phyloP scores from a whole-genome alignment of 495 filamentous ascomycete genomes.

The Annulohypoxylon bovei region DNA sequence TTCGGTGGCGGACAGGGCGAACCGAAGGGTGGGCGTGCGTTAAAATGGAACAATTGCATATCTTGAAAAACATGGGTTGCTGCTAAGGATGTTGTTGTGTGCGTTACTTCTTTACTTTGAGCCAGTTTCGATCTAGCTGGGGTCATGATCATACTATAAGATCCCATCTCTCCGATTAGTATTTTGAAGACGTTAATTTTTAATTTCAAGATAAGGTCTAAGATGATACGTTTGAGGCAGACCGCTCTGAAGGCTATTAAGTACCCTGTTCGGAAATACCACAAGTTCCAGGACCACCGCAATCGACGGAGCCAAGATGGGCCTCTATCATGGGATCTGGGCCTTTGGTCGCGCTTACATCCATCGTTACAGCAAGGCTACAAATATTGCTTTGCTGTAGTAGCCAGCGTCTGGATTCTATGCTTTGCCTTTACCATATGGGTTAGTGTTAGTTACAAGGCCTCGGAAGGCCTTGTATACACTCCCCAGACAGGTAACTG shows the following conservation, averaged over 20 bases:
- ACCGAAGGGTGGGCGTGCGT: no score
- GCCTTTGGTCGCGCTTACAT: background rate
- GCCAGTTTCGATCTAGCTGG: no score
- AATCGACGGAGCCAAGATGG: background rate
- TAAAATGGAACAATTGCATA: no score
- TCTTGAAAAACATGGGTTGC: no score
- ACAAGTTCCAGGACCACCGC: background rate
- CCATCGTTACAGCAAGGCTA: background rate
- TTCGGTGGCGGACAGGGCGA: no score
- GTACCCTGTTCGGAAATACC: background rate
- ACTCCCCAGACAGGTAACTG: background rate
- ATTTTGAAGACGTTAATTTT: no score
- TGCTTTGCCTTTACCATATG: background rate
- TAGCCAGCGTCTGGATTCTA: background rate
- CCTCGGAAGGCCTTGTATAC: background rate
- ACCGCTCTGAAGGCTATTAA: background rate
- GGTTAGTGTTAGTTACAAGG: background rate
- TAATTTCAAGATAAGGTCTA: background rate
- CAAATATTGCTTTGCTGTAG: background rate
- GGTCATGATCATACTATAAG: background rate
- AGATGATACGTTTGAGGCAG: background rate
- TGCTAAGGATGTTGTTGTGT: no score
- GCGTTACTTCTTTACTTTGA: no score
- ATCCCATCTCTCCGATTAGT: background rate
- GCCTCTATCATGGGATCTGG: background rate